phyloP scores from a whole-genome alignment of 371 early-diverging fungal species.

The Syncephalastrum racemosum region DNA sequence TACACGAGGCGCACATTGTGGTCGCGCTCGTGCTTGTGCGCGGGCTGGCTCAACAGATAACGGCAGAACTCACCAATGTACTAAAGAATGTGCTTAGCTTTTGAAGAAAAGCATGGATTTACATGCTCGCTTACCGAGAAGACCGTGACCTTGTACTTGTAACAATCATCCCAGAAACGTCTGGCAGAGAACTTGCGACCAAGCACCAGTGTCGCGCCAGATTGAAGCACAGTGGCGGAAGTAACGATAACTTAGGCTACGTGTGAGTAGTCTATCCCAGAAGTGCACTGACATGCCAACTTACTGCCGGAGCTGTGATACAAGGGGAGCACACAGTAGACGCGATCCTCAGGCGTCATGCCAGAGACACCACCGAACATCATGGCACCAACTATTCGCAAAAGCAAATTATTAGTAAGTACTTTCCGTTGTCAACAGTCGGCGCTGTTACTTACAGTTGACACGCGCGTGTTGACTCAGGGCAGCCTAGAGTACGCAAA shows the following conservation, averaged over 20 bases:
- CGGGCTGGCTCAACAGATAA: constrained; percentile 56
- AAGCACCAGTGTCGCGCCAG: constrained; percentile 42
- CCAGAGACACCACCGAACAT: constrained; percentile 25
- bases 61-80: constrained; percentile 76
- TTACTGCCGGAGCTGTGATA: constrained; percentile 55
- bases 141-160: constrained; percentile 32
- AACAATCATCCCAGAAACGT: constrained; percentile 50
- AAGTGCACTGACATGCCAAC: background rate
- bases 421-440: too few species aligned
- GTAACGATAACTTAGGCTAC: constrained; percentile 36
- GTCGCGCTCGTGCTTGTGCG: constrained; percentile 45
- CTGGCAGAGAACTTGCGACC: constrained; percentile 49
- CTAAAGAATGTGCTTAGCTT: constrained; percentile 9
- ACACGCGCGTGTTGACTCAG: constrained; percentile 24
- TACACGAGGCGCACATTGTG: constrained; percentile 55
- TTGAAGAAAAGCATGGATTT: background rate
- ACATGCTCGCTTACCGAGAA: constrained; percentile 28
- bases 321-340: constrained; percentile 51
- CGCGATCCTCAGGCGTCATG: constrained; percentile 25
- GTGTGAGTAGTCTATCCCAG: background rate
- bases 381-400: constrained; percentile 13
- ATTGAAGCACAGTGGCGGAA: constrained; percentile 18
- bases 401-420: constrained; percentile 1
- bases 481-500: constrained; percentile 12
- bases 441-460: constrained; percentile 23